Conservation (phyloP, 2,329 filamentous ascomycete species). For the Arthrobotrys iridis region DNA sequence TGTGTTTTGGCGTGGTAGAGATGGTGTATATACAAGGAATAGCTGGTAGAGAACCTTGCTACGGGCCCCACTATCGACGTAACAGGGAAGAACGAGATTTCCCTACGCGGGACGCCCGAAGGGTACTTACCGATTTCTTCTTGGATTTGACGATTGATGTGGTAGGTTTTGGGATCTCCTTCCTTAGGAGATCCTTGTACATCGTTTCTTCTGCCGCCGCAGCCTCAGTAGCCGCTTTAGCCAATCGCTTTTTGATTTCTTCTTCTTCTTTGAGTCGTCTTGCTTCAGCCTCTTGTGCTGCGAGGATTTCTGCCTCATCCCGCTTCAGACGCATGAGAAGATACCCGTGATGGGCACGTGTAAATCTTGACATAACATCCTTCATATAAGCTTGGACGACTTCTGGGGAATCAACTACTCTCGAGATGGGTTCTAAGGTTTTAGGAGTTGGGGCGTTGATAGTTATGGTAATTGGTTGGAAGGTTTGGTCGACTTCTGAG, state of each 20-base stretch:
- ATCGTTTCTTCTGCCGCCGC: constrained; percentile 41
- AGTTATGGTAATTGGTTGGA: constrained; percentile 75
- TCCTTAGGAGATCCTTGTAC: constrained; percentile 45
- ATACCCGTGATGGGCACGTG: constrained; percentile 73
- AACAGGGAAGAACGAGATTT: constrained; percentile 53
- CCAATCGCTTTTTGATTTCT: constrained; percentile 49
- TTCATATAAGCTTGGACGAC: constrained; percentile 75
- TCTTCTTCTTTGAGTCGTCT: constrained; percentile 47
- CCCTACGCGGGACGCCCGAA: constrained; percentile 51
- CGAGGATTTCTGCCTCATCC: constrained; percentile 55
- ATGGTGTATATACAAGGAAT: constrained; percentile 54
- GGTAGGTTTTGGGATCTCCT: constrained; percentile 42
- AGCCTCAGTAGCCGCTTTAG: constrained; percentile 48
- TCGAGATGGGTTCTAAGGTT: constrained; percentile 70
- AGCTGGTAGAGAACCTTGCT: constrained; percentile 29
- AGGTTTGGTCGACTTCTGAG: constrained; percentile 73
- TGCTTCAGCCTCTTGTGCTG: constrained; percentile 50
- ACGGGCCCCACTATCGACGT: constrained; percentile 45
- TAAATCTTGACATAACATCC: constrained; percentile 75
- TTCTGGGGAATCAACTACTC: constrained; percentile 71
- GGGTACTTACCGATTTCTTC: constrained; percentile 54
- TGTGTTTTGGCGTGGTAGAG: constrained; percentile 52
- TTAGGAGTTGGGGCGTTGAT: constrained; percentile 68
- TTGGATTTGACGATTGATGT: constrained; percentile 53
- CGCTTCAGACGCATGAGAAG: constrained; percentile 74